Conservation (phyloP, 352 stramenopile genomes). For the Globisporangium abappressorium region DNA sequence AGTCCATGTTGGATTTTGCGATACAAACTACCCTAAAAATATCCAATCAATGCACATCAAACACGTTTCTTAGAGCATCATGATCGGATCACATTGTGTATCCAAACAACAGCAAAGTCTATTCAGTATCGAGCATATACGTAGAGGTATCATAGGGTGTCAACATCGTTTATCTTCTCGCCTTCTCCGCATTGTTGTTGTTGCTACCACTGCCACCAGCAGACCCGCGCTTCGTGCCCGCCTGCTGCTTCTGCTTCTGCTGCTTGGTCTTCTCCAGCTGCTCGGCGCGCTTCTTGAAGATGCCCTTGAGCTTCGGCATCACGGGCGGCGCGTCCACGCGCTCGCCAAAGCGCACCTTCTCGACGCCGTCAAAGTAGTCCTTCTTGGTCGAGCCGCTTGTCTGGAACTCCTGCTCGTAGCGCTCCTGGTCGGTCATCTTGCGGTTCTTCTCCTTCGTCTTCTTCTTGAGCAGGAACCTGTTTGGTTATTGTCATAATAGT, state of each 20-base stretch:
- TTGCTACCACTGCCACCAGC: not conserved
- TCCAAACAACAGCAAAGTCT: not conserved
- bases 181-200: constrained; percentile 1
- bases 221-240: not conserved
- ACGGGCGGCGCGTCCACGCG: constrained; percentile 79
- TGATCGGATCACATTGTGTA: not conserved
- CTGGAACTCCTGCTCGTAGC: constrained; percentile 77
- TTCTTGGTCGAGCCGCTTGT: constrained; percentile 60
- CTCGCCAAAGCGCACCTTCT: constrained; percentile 70
- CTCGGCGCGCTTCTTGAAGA: constrained; percentile 77
- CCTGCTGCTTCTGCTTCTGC: not conserved
- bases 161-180: not conserved
- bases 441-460: constrained; percentile 68
- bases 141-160: not conserved
- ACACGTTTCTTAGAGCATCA: not conserved
- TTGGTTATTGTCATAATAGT: not conserved
- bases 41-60: not conserved
- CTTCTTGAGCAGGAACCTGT: constrained; percentile 66
- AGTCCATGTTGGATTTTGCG: not conserved
- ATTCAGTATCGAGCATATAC: not conserved
- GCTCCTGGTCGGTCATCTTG: constrained; percentile 82
- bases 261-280: constrained; percentile 34
- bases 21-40: not conserved
- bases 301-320: constrained; percentile 76
- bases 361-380: constrained; percentile 65